Evolutionary conservation across 352 stramenopile genomes (phyloP), one percentile per base, ranked within the genome.

Genomic region (Globisporangium nagaii): DNA sequence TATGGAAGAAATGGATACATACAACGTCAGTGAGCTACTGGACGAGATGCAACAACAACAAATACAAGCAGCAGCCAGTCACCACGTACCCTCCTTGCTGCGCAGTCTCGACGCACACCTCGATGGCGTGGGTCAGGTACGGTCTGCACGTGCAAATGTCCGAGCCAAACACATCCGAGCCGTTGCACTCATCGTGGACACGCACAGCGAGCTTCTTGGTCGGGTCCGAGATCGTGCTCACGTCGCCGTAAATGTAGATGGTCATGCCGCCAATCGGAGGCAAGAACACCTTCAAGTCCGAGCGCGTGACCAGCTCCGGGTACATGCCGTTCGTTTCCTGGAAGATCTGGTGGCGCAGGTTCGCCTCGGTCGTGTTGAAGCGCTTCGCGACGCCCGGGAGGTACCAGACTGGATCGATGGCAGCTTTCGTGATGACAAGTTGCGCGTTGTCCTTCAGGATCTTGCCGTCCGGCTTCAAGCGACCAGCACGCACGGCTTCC

Each of bases 281-380:
- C 34, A 99, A 60, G 59, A 99, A 99, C 2, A 99, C 86, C 69
- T 99, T 99, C 51, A 99, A 85, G 63, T 99, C 97, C 19, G 95
- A 96, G 45, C 97, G 82, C 13, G 97, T 99, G 56, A 99, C 96
- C 7, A 99, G 70, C 73, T 99, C 97, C 4, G 97, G 97, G 70
- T 99, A 99, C 96, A 99, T 99, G 61, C 97, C 97, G 73, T 99
- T 99, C 34, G 96, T 99, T 79, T 99, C 97, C 51, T 97, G 90
- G 77, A 99, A 99, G 48, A 99, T 98, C 36, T 95, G 86, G 67
- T 99, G 90, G 35, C 97, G 93, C 35, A 99, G 73, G 60, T 97
- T 86, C 6, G 75, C 65, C 66, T 99, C 97, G 2, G 93, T 96
- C 50, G 93, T 98, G 68, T 97, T 96, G 70, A 99, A 99, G 51